Evolutionary conservation across 2,329 filamentous ascomycete species (phyloP), one percentile per base, ranked within the genome.

Genomic region (Aspergillus hortae): DNA sequence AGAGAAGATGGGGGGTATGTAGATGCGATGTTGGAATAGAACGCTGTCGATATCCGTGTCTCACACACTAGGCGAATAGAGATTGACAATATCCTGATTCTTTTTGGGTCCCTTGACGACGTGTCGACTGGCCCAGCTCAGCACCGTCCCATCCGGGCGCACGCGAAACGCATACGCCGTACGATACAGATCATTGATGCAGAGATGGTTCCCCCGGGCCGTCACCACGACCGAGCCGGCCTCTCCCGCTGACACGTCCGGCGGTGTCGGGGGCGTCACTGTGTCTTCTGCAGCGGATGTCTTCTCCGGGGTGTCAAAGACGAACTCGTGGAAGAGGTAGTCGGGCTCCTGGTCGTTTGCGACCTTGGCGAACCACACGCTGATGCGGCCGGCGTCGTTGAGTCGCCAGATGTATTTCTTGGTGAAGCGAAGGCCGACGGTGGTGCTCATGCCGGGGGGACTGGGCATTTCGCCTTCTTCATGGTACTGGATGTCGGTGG

Each of bases 361-460:
- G 6, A 71, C 63, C 51, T 76, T 76, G 27, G 73, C 72, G 44
- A 77, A 77, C 74, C 74, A 77, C 12, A 75, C 66, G 50, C 73
- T 76, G 11, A 76, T 69, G 19, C 56, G 55, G 12, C 56, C 63
- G 21, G 55, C 47, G 3, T 64, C 56, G 12, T 56, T 56, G 15
- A 73, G 47, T 1, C 71, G 67, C 74, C 74, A 77, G 44, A 76
- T 73, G 51, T 76, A 77, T 54, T 74, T 75, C 54, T 73, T 73
- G 6, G 67, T 67, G 67, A 66, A 72, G 40, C 59, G 65, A 21
- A 71, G 50, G 2, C 65, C 63, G n/a, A 58, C 47, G 0, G 59
- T 55, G n/a, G 61, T 51, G 4, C 44, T 33, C 11, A 47, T 23
- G 5, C 44, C 44, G 2, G 40, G 44, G 5, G 58, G 55, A n/a